These are phyloP conservation scores for Luffa aegyptiaca DNA, from an alignment of 306 rosid species.

Conservation along the genomic window DNA sequence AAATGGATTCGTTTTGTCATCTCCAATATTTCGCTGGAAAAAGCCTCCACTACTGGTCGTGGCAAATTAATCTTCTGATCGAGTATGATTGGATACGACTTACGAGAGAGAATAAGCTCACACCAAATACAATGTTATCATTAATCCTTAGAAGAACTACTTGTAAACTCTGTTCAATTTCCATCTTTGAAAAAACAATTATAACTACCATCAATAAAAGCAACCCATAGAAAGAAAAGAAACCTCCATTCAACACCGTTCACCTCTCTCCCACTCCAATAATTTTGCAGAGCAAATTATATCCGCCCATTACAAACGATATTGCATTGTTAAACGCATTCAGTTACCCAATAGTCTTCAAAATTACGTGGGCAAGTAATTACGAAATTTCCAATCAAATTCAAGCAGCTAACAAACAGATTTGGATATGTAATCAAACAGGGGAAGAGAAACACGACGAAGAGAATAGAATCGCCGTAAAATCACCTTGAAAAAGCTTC, in stretches of 20 bases:
- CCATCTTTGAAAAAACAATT: neutral
- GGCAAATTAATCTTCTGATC: neutral
- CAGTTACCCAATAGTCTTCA: neutral
- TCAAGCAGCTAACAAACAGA: neutral
- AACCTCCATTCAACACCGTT: neutral
- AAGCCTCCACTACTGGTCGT: neutral
- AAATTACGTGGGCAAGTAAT: neutral
- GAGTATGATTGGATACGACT: neutral
- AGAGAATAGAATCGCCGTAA: neutral
- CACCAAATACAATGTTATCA: neutral
- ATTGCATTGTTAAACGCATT: neutral
- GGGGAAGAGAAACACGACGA: neutral
- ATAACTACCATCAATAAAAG: neutral
- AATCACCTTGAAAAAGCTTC: conserved; percentile 52
- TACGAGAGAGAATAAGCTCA: neutral
- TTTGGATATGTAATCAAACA: neutral
- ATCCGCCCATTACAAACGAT: neutral
- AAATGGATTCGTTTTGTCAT: neutral
- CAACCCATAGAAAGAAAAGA: neutral
- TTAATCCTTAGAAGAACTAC: neutral
- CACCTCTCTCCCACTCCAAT: neutral
- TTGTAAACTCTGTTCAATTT: neutral
- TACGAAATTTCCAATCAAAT: neutral
- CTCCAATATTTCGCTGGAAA: neutral
- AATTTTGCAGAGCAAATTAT: neutral